phyloP scores from a whole-genome alignment of 257 asterid species.

The Gentiana macrophylla region DNA sequence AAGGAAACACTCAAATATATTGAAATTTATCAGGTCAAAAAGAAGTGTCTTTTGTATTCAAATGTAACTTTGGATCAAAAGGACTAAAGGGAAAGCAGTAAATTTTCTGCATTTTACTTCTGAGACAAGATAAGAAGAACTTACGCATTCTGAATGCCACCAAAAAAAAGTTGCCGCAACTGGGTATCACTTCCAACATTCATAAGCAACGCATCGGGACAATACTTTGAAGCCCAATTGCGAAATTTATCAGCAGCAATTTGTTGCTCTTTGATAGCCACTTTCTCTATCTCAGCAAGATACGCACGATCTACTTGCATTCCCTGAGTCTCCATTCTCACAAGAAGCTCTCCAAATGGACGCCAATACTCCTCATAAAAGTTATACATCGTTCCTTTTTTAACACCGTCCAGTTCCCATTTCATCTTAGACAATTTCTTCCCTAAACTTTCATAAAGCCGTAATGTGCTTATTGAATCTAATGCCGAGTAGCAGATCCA shows the following conservation, averaged over 20 bases:
- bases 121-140: not conserved
- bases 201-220: constrained; percentile 79
- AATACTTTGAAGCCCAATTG: constrained; percentile 80
- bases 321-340: constrained; percentile 86
- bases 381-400: constrained; percentile 69
- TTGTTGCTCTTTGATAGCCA: constrained; percentile 78
- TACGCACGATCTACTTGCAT: constrained; percentile 83
- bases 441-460: constrained; percentile 79
- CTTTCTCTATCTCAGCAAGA: constrained; percentile 86
- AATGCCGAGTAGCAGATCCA: constrained; percentile 94
- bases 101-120: not conserved
- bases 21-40: too few species aligned
- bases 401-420: constrained; percentile 66
- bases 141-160: constrained; percentile 82
- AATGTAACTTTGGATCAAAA: too few species aligned
- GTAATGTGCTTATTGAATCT: constrained; percentile 84
- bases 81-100: too few species aligned
- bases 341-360: constrained; percentile 96
- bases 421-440: constrained; percentile 40
- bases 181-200: constrained; percentile 95
- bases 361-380: constrained; percentile 63
- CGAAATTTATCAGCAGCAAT: constrained; percentile 81
- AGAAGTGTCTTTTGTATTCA: too few species aligned
- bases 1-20: too few species aligned
- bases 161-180: constrained; percentile 82